These are phyloP conservation scores for Penicillium macrosclerotiorum DNA, from an alignment of 495 filamentous ascomycete species.

Conservation along the genomic window DNA sequence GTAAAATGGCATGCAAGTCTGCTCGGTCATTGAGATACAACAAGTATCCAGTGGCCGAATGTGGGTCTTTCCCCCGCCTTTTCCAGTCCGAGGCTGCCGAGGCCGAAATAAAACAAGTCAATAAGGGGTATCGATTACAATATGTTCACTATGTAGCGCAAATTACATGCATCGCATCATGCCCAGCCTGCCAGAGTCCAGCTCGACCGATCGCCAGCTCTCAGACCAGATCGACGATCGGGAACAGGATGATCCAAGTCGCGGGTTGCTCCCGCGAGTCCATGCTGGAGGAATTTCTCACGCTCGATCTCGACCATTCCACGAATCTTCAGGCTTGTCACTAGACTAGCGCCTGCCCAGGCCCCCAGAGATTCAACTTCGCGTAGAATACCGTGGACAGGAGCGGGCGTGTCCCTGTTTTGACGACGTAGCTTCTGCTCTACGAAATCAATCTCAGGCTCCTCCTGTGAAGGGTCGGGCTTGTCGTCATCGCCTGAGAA, in stretches of 20 bases:
- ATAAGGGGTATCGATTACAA: conserved; percentile 19
- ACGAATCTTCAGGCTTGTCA: conserved; percentile 73
- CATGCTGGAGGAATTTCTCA: conserved; percentile 78
- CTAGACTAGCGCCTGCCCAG: conserved; percentile 85
- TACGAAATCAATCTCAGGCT: conserved; percentile 56
- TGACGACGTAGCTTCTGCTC: conserved; percentile 58
- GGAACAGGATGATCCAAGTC: conserved; percentile 57
- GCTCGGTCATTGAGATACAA: not conserved
- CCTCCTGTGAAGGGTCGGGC: conserved; percentile 20
- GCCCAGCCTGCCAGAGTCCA: conserved; percentile 86
- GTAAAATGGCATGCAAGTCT: not conserved
- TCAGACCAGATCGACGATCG: conserved; percentile 51
- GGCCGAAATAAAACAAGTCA: not conserved
- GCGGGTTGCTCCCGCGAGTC: conserved; percentile 66
- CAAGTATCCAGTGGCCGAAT: not conserved
- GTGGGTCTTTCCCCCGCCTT: conserved; percentile 9
- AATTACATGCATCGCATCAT: conserved; percentile 31
- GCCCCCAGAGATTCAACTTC: conserved; percentile 80
- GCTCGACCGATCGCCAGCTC: conserved; percentile 56
- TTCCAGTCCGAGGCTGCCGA: conserved; percentile 1
- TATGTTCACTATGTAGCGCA: conserved; percentile 6
- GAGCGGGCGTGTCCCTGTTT: conserved; percentile 44
- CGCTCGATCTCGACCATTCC: conserved; percentile 81
- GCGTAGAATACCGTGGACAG: conserved; percentile 59
- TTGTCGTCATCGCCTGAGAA: conserved; percentile 45